These are phyloP conservation scores for Centrapalus pauciflorus DNA, from an alignment of 129 eudicot genomes.

Conservation along the genomic window DNA sequence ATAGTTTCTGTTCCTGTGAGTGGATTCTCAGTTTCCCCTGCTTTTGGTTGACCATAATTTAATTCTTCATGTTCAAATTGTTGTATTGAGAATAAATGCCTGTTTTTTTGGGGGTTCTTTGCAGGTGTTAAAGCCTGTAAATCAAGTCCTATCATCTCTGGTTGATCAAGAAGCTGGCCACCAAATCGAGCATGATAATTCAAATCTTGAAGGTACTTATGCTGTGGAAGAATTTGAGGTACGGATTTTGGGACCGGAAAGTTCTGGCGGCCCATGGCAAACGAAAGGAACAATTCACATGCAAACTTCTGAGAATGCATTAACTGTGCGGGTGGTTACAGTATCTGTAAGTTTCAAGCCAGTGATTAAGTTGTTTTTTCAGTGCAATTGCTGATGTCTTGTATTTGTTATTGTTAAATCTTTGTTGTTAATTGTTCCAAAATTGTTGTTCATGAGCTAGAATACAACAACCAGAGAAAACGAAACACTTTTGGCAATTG, in stretches of 20 bases:
- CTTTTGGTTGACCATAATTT: neutral
- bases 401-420: neutral
- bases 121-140: constrained; percentile 83
- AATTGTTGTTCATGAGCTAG: constrained; percentile 30
- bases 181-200: constrained; percentile 73
- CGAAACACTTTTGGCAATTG: constrained; percentile 94
- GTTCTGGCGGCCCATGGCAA: constrained; percentile 92
- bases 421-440: neutral
- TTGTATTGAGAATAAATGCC: constrained; percentile 2
- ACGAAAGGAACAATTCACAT: constrained; percentile 83
- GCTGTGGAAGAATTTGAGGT: constrained; percentile 91
- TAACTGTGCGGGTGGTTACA: constrained; percentile 89
- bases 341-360: constrained; percentile 61
- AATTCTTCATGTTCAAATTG: neutral
- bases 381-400: neutral
- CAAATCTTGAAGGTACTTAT: constrained; percentile 70
- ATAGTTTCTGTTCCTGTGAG: constrained; percentile 94
- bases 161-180: constrained; percentile 90
- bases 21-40: constrained; percentile 19
- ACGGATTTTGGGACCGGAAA: constrained; percentile 88
- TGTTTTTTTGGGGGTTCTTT: constrained; percentile 8
- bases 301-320: constrained; percentile 94
- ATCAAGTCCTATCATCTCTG: constrained; percentile 87
- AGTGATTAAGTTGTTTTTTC: neutral
- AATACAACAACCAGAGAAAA: constrained; percentile 82